Evolutionary conservation across 2,329 filamentous ascomycete genomes (phyloP).

Genomic region (Arachnomyces sp.): DNA sequence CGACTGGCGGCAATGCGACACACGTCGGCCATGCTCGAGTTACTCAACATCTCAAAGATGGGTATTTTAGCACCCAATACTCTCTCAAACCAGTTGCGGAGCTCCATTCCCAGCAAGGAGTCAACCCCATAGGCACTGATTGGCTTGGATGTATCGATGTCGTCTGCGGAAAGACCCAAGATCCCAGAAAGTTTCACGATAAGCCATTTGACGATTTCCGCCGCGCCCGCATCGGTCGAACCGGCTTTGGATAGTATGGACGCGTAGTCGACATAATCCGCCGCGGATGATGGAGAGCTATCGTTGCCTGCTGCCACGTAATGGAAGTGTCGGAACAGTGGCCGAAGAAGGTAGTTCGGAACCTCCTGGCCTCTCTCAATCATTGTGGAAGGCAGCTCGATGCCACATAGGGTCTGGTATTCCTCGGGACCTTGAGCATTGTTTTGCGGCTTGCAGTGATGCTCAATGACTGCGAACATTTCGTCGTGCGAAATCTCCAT

Average conservation of each 20-base stretch:
- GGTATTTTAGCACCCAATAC: constrained; percentile 10
- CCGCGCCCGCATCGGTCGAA: constrained; percentile 5
- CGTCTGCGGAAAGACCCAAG: constrained; percentile 1
- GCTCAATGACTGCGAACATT: constrained; percentile 17
- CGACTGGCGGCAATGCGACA: too few relatives aligned
- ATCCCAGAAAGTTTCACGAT: not conserved
- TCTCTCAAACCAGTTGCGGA: constrained; percentile 21
- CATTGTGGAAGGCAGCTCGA: constrained; percentile 20
- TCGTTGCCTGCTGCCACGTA: not conserved
- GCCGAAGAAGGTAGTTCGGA: too few relatives aligned
- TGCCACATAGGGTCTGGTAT: constrained; percentile 12
- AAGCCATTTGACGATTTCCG: not conserved
- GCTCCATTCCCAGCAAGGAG: constrained; percentile 23
- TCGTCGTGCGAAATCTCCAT: constrained; percentile 14
- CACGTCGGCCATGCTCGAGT: too few relatives aligned
- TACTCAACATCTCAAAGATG: constrained; percentile 16
- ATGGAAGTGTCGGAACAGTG: too few relatives aligned
- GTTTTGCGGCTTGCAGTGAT: constrained; percentile 15
- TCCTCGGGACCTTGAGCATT: too few relatives aligned
- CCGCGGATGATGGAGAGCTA: constrained; percentile 9
- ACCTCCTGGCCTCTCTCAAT: constrained; percentile 13
- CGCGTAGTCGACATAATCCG: constrained; percentile 23
- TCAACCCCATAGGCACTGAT: constrained; percentile 21
- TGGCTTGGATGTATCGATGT: constrained; percentile 9
- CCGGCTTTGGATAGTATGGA: constrained; percentile 18